Evolutionary conservation across 1,284 basidiomycete genomes (phyloP).

Genomic region (Cutaneotrichosporon arboriforme): DNA sequence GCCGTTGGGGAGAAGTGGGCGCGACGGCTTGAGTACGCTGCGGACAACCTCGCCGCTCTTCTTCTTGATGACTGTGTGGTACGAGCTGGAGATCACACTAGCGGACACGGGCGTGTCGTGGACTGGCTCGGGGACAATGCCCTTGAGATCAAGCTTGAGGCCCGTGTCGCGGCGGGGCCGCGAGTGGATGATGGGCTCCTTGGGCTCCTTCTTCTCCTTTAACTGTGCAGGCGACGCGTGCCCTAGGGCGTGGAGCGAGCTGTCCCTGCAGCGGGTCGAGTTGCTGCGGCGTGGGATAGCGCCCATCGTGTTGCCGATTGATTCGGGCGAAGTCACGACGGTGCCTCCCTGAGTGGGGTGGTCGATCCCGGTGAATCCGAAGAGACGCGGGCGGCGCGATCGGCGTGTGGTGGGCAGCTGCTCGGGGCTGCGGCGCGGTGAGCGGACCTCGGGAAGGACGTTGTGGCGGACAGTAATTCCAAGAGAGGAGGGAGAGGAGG

Average conservation of each 20-base stretch:
- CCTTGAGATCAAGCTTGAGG: conserved; percentile 45
- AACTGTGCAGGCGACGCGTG: conserved; percentile 12
- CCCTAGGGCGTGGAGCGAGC: conserved; percentile 23
- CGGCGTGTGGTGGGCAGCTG: conserved; percentile 26
- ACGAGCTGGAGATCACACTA: conserved; percentile 30
- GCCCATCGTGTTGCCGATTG: background rate
- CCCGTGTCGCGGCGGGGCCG: conserved; percentile 36
- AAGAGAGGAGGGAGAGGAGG: conserved; percentile 1
- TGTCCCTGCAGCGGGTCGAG: conserved; percentile 29
- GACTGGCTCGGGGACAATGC: conserved; percentile 27
- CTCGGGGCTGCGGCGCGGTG: conserved; percentile 29
- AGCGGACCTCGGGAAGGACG: conserved; percentile 44
- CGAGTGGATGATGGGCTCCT: conserved; percentile 9
- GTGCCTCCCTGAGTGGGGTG: background rate
- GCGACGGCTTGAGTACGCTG: conserved; percentile 74
- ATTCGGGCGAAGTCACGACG: conserved; percentile 1
- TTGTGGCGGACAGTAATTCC: conserved; percentile 12
- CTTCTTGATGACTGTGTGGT: conserved; percentile 58
- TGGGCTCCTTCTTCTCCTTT: conserved; percentile 7
- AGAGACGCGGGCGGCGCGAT: conserved; percentile 41
- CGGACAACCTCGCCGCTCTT: conserved; percentile 91
- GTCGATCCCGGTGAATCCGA: conserved; percentile 45
- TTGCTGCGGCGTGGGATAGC: conserved; percentile 24
- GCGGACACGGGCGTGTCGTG: conserved; percentile 18
- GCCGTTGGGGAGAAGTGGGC: conserved; percentile 45